Base-by-base conservation (phyloP, 441 rosid genomes). In the Manihot esculenta region DNA sequence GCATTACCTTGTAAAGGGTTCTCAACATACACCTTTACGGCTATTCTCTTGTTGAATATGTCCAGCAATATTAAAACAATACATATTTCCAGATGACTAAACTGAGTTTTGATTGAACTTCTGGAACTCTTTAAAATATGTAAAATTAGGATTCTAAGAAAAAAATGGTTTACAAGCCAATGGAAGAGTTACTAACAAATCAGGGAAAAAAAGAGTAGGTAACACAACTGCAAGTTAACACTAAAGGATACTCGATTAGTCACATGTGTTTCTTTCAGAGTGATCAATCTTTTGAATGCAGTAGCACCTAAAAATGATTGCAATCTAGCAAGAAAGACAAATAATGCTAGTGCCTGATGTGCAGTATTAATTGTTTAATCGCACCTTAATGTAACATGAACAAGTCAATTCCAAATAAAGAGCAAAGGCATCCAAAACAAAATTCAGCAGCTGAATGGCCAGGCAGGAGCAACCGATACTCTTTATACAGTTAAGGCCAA, bases 401-500 rank as follows among this genome's bases (percentile, higher is more conserved):
- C n/a, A 55, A 7, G 13, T 23, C 30, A 24, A 55, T 68, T 35
- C 14, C 53, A 9, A 44, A 30, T 20, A 47, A 23, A 12, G 42
- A 58, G 21, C 57, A 45, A 47, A 7, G 11, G 10, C 5, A 14
- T 26, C 10, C 35, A 33, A 48, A 72, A 50, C 62, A 21, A 71
- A 45, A 41, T 62, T 76, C 49, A 62, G 64, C 48, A 61, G 23
- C 70, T 14, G 59, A 63, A 68, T 33, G 53, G 61, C 48, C 7
- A 38, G 23, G 14, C 6, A 50, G 17, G 9, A 21, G 24, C 13
- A 58, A 48, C 0, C 0, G 1, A 47, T 13, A 35, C 5, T 48
- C 33, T 6, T 30, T 57, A 38, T 14, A 7, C 27, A 57, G 11
- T 14, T 62, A 62, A 21, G 21, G 30, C 11, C 35, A 64, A 10